Percentiles rank a stretch among this genome's conserved stretches.
Conservation (phyloP, 805 yeast species). For the Schwanniomyces pseudopolymorphus region DNA sequence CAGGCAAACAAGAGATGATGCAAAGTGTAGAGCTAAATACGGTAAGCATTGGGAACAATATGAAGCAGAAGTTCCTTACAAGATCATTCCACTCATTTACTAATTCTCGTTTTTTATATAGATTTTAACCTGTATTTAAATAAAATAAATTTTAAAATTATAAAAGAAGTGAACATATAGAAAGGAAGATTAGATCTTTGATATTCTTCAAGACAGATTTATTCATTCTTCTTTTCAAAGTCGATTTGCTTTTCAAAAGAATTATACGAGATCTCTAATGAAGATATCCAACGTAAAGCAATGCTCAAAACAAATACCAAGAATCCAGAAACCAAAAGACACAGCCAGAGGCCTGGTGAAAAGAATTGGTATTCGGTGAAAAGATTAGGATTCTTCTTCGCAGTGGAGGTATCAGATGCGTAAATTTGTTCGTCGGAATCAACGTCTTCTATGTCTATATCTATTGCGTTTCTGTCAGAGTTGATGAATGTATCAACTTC, state of each 20-base stretch:
- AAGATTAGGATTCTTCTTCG: slow-evolving; percentile 34
- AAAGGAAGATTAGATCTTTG: not conserved
- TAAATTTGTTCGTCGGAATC: slow-evolving; percentile 11
- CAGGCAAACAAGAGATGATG: slow-evolving; percentile 89
- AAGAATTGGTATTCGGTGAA: slow-evolving; percentile 70
- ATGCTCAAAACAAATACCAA: slow-evolving; percentile 55
- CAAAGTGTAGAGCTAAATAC: slow-evolving; percentile 83
- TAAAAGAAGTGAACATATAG: not conserved
- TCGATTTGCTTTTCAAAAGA: slow-evolving; percentile 73
- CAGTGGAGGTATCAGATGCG: slow-evolving; percentile 12
- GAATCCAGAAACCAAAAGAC: slow-evolving; percentile 62
- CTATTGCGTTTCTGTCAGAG: slow-evolving; percentile 22
- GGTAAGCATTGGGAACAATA: slow-evolving; percentile 86
- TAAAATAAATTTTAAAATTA: not conserved
- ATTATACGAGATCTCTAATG: slow-evolving; percentile 74
- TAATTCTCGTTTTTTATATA: slow-evolving; percentile 23
- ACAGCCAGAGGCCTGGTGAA: slow-evolving; percentile 80
- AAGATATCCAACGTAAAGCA: slow-evolving; percentile 71
- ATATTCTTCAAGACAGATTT: slow-evolving; percentile 3
- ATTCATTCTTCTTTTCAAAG: slow-evolving; percentile 48
- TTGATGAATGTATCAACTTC: slow-evolving; percentile 32
- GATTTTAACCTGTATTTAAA: not conserved
- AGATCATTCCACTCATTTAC: slow-evolving; percentile 86
- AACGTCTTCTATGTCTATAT: not conserved
- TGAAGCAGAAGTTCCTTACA: slow-evolving; percentile 77